These are phyloP conservation scores for Saccharomyces hybrid DNA, from an alignment of 1,139 yeast species.

Conservation along the genomic window DNA sequence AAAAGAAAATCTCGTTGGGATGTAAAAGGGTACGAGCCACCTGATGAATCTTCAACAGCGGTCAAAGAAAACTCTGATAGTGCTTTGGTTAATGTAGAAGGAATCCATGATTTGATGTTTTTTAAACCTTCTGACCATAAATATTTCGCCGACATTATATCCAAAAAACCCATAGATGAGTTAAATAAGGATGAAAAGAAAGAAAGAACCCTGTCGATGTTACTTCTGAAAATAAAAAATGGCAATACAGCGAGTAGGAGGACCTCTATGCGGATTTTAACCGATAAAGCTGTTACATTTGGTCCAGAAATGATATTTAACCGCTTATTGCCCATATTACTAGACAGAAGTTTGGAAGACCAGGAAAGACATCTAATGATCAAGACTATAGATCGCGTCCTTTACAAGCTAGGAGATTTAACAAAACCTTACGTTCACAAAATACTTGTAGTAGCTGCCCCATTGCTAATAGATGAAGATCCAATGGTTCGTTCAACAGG, in stretches of 20 bases:
- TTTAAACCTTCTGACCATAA: constrained; percentile 67
- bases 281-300: constrained; percentile 53
- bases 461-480: constrained; percentile 75
- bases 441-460: constrained; percentile 67
- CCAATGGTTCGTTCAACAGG: constrained; percentile 67
- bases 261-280: constrained; percentile 57
- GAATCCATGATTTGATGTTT: constrained; percentile 52
- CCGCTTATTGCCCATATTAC: constrained; percentile 61
- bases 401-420: constrained; percentile 55
- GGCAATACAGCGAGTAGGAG: constrained; percentile 66
- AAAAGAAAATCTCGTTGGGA: constrained; percentile 32
- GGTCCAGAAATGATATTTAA: constrained; percentile 68
- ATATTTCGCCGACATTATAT: constrained; percentile 58
- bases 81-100: constrained; percentile 53
- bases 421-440: constrained; percentile 70
- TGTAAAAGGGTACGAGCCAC: constrained; percentile 32
- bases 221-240: constrained; percentile 66
- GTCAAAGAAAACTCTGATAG: constrained; percentile 27
- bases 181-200: constrained; percentile 46
- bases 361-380: constrained; percentile 79
- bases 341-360: constrained; percentile 68
- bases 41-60: constrained; percentile 27
- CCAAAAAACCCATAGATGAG: constrained; percentile 32
- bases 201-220: constrained; percentile 54
- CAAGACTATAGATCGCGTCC: constrained; percentile 62